Evolutionary conservation across 371 early-diverging fungal species (phyloP), one percentile per base, ranked within the genome.

Genomic region (Mucor plumbeus): DNA sequence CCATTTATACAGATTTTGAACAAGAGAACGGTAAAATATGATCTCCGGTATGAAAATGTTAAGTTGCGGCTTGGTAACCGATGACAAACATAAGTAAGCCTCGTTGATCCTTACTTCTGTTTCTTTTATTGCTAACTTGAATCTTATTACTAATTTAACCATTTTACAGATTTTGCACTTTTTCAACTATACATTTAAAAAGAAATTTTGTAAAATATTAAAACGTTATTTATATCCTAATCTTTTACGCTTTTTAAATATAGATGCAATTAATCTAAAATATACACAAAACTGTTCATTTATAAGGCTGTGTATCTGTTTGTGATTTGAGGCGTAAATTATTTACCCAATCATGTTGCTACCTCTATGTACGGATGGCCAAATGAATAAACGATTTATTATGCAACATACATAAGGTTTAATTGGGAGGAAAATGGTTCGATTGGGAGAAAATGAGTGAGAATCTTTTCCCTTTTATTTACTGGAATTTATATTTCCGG

Each of bases 241-340:
- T 11, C 4, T 11, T 26, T 50, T 44, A 38, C 38, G n/a, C 8
- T 43, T 9, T 15, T 15, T 43, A 9, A n/a, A 6, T 9, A 48
- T 50, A 8, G 11, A 50, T 50, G 50, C 10, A 19, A 26, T 50
- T 11, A 19, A 10, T 26, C 11, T 11, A 7, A 7, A 50, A 26
- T 50, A 50, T 17, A 50, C 50, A 50, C 19, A 26, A 21, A 21
- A 50, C 5, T 9, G 19, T 26, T 26, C 26, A 50, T 9, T 50
- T 50, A 17, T 4, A 50, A 17, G 50, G 50, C 50, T 50, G 50
- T 50, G 50, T 21, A 26, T 21, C 17, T 26, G 19, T 19, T 19
- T 50, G 19, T 50, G 50, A 50, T 50, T 50, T 50, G 50, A 26
- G 50, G 50, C 50, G 50, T 50, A 50, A 50, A 50, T 13, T 50